These are phyloP conservation scores for Phytophthora gonapodyides DNA, from an alignment of 352 stramenopile species.

Conservation along the genomic window DNA sequence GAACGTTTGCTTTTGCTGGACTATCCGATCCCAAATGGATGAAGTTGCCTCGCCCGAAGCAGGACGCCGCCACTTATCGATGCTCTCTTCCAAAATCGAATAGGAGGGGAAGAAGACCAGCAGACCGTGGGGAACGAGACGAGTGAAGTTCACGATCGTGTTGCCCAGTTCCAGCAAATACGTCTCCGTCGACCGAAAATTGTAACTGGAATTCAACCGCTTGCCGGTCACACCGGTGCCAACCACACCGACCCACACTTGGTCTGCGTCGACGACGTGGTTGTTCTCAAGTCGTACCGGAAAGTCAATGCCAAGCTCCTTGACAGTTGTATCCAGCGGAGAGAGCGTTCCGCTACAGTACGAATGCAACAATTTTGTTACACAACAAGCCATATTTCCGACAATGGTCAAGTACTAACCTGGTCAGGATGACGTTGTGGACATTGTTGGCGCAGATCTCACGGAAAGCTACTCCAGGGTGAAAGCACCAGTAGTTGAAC, in stretches of 20 bases:
- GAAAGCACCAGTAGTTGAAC: constrained; percentile 99
- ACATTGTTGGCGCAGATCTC: constrained; percentile 94
- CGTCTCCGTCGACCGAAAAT: constrained; percentile 90
- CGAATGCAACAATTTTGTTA: constrained; percentile 10
- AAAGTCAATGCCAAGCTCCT: constrained; percentile 97
- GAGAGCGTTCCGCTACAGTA: constrained; percentile 95
- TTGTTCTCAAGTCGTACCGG: constrained; percentile 96
- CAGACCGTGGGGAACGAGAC: constrained; percentile 95
- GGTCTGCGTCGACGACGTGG: constrained; percentile 94
- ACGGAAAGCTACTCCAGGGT: constrained; percentile 95
- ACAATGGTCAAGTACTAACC: constrained; percentile 36
- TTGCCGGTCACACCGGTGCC: constrained; percentile 94
- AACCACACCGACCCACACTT: constrained; percentile 93
- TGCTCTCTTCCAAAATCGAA: constrained; percentile 91
- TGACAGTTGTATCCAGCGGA: constrained; percentile 95
- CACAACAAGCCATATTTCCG: neutral
- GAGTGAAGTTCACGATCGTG: constrained; percentile 94
- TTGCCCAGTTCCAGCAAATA: constrained; percentile 97
- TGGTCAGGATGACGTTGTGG: constrained; percentile 88
- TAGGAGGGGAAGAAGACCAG: constrained; percentile 99
- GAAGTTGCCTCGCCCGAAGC: constrained; percentile 42
- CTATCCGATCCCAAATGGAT: constrained; percentile 82
- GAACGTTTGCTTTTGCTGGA: constrained; percentile 79
- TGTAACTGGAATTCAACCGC: constrained; percentile 95
- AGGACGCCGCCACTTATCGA: constrained; percentile 73